Evolutionary conservation across 352 stramenopile species (phyloP).

Genomic region (Globisporangium megalacanthum): DNA sequence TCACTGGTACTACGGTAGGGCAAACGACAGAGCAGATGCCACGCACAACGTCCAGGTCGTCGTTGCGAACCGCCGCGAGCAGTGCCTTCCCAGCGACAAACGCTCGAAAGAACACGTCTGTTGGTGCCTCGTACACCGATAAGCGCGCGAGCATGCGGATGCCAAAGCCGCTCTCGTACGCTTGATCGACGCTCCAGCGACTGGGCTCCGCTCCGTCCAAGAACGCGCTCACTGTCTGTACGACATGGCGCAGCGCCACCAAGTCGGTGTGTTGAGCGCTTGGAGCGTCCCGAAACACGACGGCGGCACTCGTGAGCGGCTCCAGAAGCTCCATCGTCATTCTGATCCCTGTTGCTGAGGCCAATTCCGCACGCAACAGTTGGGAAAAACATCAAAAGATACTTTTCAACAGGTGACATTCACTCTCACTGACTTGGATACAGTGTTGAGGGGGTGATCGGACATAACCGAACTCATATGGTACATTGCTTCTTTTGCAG

Average conservation of each 20-base stretch:
- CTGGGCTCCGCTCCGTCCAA: background rate
- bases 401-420: too few relatives aligned
- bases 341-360: too few relatives aligned
- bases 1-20: background rate
- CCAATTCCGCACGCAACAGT: too few relatives aligned
- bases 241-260: background rate
- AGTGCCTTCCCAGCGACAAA: background rate
- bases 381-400: too few relatives aligned
- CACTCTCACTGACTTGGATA: too few relatives aligned
- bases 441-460: too few relatives aligned
- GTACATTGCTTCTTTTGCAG: background rate
- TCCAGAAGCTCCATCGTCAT: background rate
- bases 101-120: background rate
- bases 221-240: slow-evolving; percentile 1
- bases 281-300: background rate
- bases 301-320: background rate
- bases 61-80: background rate
- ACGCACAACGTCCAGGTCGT: background rate
- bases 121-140: background rate
- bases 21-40: background rate
- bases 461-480: background rate
- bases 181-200: background rate
- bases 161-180: background rate
- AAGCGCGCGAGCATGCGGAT: background rate
- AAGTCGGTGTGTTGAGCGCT: background rate